A percentile compares a stretch with the other conserved stretches of the same genome.
Conservation (phyloP, 371 early-diverging fungal genomes). For the Coemansia sp. region DNA sequence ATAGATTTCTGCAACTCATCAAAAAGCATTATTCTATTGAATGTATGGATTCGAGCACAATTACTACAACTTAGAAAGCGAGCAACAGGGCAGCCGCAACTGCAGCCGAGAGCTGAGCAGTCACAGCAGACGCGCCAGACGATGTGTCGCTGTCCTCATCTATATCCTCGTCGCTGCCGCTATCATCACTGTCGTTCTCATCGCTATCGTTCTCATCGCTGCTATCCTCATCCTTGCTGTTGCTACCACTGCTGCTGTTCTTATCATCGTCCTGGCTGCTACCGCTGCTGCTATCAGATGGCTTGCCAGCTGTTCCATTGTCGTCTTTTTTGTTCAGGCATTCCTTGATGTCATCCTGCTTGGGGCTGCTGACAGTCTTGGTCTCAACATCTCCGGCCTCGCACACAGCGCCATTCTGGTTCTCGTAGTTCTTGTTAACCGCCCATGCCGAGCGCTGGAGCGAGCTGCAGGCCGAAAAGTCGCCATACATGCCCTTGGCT, state of each 20-base stretch:
- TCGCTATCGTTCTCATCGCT: neutral
- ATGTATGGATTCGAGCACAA: neutral
- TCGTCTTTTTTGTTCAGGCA: slow-evolving; percentile 44
- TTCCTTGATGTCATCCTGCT: slow-evolving; percentile 14
- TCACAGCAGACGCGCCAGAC: neutral
- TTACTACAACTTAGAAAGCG: neutral
- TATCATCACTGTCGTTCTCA: neutral
- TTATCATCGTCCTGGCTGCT: slow-evolving; percentile 7
- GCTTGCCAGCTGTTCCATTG: slow-evolving; percentile 20
- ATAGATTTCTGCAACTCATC: neutral
- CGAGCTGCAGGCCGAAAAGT: slow-evolving; percentile 39
- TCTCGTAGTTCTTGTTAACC: slow-evolving; percentile 44
- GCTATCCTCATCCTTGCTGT: neutral
- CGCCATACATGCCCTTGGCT: slow-evolving; percentile 44
- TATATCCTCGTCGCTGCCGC: neutral
- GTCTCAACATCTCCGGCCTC: slow-evolving; percentile 36
- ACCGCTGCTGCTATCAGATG: slow-evolving; percentile 5
- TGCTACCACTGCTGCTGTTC: neutral
- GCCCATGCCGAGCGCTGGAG: slow-evolving; percentile 47
- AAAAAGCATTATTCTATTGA: neutral
- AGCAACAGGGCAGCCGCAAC: neutral
- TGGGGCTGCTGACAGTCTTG: slow-evolving; percentile 29
- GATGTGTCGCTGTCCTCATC: neutral
- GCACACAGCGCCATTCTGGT: slow-evolving; percentile 39
- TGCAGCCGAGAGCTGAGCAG: neutral